Conservation (phyloP, 768 basidiomycete genomes). For the Boletus coccyginus region DNA sequence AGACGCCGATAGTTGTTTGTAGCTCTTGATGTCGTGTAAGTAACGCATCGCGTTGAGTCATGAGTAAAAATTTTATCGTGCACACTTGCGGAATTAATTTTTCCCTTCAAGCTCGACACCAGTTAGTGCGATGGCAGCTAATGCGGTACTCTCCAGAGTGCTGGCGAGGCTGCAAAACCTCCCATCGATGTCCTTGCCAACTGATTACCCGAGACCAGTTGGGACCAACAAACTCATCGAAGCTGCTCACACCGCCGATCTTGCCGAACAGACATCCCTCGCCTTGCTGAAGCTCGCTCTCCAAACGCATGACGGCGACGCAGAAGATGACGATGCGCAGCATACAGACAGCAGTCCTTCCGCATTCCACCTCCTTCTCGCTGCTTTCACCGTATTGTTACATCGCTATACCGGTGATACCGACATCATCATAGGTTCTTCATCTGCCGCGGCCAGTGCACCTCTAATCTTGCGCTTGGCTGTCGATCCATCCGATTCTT, state of each 20-base stretch:
- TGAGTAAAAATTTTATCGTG: slow-evolving; percentile 6
- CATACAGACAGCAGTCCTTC: slow-evolving; percentile 53
- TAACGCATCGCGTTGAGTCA: slow-evolving; percentile 1
- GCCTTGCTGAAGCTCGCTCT: slow-evolving; percentile 80
- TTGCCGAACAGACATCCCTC: slow-evolving; percentile 73
- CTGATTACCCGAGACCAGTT: slow-evolving; percentile 89
- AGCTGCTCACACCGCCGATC: slow-evolving; percentile 67
- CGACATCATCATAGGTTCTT: slow-evolving; percentile 88
- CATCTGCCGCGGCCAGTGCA: slow-evolving; percentile 68
- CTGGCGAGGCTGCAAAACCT: slow-evolving; percentile 69
- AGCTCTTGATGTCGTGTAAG: too few species aligned
- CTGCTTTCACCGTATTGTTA: slow-evolving; percentile 88
- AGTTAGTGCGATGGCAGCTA: slow-evolving; percentile 24
- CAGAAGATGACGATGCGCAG: slow-evolving; percentile 47
- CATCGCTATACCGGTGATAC: slow-evolving; percentile 96
- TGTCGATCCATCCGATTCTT: slow-evolving; percentile 82
- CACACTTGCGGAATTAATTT: too few species aligned
- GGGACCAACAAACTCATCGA: slow-evolving; percentile 79
- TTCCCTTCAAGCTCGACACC: neutral
- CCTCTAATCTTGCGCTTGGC: slow-evolving; percentile 83
- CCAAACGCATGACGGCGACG: slow-evolving; percentile 55
- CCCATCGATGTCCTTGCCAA: slow-evolving; percentile 89
- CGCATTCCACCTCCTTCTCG: slow-evolving; percentile 85
- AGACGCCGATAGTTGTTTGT: too few species aligned
- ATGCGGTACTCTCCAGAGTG: slow-evolving; percentile 47